phyloP scores from a whole-genome alignment of 2,329 filamentous ascomycete species.

The Neoscytalidium dimidiatum region DNA sequence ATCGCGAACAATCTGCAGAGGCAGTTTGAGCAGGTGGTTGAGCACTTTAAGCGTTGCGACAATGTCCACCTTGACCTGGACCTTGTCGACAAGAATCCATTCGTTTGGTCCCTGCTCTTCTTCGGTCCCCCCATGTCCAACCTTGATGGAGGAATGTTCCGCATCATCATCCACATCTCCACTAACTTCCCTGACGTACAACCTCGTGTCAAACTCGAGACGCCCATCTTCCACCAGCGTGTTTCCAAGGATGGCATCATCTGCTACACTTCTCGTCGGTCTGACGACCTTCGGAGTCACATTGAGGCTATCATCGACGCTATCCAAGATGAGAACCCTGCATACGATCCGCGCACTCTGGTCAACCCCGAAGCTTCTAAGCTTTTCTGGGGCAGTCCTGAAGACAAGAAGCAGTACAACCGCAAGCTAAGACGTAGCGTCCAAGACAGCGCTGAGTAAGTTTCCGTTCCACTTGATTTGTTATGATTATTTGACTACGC shows the following conservation, averaged over 20 bases:
- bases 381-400: slow-evolving; percentile 79
- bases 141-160: slow-evolving; percentile 87
- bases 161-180: slow-evolving; percentile 77
- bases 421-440: slow-evolving; percentile 78
- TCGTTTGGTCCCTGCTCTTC: slow-evolving; percentile 85
- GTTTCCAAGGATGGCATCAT: slow-evolving; percentile 78
- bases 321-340: slow-evolving; percentile 84
- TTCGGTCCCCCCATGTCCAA: slow-evolving; percentile 93
- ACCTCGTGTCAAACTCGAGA: slow-evolving; percentile 79
- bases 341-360: slow-evolving; percentile 85
- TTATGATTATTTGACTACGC: not conserved
- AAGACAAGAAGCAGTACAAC: slow-evolving; percentile 83
- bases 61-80: slow-evolving; percentile 73
- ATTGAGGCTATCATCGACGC: slow-evolving; percentile 79
- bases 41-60: slow-evolving; percentile 71
- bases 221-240: slow-evolving; percentile 82
- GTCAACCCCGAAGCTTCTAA: slow-evolving; percentile 85
- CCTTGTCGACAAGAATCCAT: slow-evolving; percentile 80
- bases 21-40: slow-evolving; percentile 80
- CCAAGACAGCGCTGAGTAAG: slow-evolving; percentile 53
- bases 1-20: slow-evolving; percentile 80
- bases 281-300: slow-evolving; percentile 78
- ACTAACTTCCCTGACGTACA: slow-evolving; percentile 86
- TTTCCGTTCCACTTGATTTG: not conserved
- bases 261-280: slow-evolving; percentile 70